Base-by-base conservation (phyloP, 2,329 filamentous ascomycete genomes). In the Fulvia fulva region DNA sequence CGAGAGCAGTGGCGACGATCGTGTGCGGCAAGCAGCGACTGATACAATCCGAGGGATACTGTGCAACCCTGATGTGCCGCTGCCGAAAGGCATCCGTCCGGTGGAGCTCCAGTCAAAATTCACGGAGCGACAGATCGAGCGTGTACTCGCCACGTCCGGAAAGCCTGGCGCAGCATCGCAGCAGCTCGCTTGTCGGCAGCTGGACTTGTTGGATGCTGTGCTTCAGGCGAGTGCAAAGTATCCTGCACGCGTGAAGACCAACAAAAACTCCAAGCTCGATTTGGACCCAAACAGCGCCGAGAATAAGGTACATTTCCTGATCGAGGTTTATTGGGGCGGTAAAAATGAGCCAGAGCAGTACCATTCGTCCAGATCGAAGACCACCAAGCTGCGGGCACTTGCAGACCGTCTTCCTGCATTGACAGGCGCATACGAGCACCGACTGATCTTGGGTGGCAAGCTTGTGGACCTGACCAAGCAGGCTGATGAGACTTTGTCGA, bases 391-490 rank as follows among this genome's bases (percentile, higher is more conserved):
- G 12, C 55, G 58, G 9, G 63, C 69, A 25, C 63, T 71, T 8
- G 57, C 51, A 9, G 55, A 53, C 12, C 59, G 56, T 7, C 56
- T 71, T 19, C 65, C 62, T 8, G 52, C 55, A 4, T 49, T 63
- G 21, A 69, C 68, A n/a, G 66, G 64, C 8, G 58, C 68, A 12
- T 34, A 46, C 5, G 56, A 64, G 11, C 61, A 67, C 56, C 60
- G 66, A 11, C 51, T 68, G 19, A 67, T 70, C 30, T 46, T 66
- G 12, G 58, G 61, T 30, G 68, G 68, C 43, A 63, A 64, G 32
- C 54, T 52, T 11, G 32, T 67, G n/a, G 65, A 68, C 45, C 25
- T 64, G 22, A 32, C 55, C 5, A 41, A 28, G 14, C 45, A 63
- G n/a, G 58, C 58, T 19, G 45, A 54, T 19, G 45, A 53, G 49